Evolutionary conservation across 768 basidiomycete genomes (phyloP).

Genomic region (Termitomyces sp.): DNA sequence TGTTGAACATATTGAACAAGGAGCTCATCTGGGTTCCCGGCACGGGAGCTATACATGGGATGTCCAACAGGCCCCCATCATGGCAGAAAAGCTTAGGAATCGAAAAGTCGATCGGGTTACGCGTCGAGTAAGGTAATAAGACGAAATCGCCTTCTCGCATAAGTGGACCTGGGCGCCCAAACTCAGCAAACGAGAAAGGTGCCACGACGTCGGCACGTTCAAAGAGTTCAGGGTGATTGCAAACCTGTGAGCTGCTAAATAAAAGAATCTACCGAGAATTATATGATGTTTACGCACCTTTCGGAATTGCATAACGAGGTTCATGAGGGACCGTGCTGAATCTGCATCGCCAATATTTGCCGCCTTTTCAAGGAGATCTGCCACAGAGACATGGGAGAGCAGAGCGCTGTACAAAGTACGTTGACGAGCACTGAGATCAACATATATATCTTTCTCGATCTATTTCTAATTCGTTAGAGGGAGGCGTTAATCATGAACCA

Average conservation of each 20-base stretch:
- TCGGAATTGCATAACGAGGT: conserved; percentile 99
- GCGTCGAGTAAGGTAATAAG: conserved; percentile 77
- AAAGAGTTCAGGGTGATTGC: conserved; percentile 98
- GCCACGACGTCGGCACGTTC: conserved; percentile 94
- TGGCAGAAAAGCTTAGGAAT: conserved; percentile 75
- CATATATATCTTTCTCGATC: conserved; percentile 96
- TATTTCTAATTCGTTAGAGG: conserved; percentile 22
- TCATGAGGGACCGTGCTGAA: conserved; percentile 94
- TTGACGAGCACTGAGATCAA: conserved; percentile 92
- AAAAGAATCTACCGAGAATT: background rate
- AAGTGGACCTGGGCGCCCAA: conserved; percentile 77
- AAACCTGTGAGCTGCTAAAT: conserved; percentile 50
- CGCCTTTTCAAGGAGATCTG: conserved; percentile 91
- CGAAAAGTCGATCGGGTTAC: conserved; percentile 76
- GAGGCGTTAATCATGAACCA: background rate
- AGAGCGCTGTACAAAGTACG: conserved; percentile 85
- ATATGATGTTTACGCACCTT: conserved; percentile 52
- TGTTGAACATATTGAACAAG: conserved; percentile 70
- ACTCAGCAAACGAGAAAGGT: conserved; percentile 85
- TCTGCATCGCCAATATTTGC: conserved; percentile 87
- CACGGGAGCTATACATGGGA: conserved; percentile 52
- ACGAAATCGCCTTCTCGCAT: conserved; percentile 85
- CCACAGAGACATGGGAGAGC: conserved; percentile 89
- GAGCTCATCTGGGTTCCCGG: conserved; percentile 47
- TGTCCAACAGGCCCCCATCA: conserved; percentile 66